A percentile compares a stretch with the other conserved stretches of the same genome.
Evolutionary conservation across 495 filamentous ascomycete species (phyloP).

Genomic region (Penicillium pulvis): DNA sequence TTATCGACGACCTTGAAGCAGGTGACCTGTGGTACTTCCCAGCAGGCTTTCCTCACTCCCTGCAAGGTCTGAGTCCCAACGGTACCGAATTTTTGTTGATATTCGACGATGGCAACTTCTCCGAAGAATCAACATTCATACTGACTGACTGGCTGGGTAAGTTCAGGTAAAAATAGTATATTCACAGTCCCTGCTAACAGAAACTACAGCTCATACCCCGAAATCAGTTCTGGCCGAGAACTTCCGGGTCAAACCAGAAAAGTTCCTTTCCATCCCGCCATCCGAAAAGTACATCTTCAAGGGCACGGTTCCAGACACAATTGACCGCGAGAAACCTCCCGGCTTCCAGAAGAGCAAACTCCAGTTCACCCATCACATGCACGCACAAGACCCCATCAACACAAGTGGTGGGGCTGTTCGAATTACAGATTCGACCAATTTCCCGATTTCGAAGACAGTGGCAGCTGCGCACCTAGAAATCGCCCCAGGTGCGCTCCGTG

Average conservation of each 20-base stretch:
- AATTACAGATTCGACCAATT: constrained; percentile 67
- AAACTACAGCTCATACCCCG: constrained; percentile 56
- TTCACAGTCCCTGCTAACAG: constrained; percentile 2
- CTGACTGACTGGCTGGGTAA: constrained; percentile 66
- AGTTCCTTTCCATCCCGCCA: constrained; percentile 58
- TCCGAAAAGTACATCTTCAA: constrained; percentile 72
- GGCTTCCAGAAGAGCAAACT: constrained; percentile 51
- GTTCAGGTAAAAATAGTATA: constrained; percentile 8
- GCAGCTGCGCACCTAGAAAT: constrained; percentile 63
- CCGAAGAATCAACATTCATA: constrained; percentile 70
- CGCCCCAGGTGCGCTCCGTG: constrained; percentile 57
- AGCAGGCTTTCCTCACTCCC: constrained; percentile 67
- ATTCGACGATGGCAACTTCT: constrained; percentile 69
- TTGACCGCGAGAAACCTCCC: constrained; percentile 46
- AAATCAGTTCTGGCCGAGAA: constrained; percentile 65
- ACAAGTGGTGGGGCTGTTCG: constrained; percentile 60
- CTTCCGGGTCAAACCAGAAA: constrained; percentile 60
- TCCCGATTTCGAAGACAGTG: constrained; percentile 63
- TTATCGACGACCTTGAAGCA: constrained; percentile 68
- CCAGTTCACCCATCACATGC: constrained; percentile 67
- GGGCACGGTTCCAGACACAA: constrained; percentile 49
- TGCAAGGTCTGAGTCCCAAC: constrained; percentile 65
- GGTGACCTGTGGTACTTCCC: constrained; percentile 79
- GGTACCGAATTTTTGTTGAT: constrained; percentile 72
- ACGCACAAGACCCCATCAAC: constrained; percentile 43